phyloP scores from a whole-genome alignment of 1,284 basidiomycete genomes.

The Ceratobasidium sp. region DNA sequence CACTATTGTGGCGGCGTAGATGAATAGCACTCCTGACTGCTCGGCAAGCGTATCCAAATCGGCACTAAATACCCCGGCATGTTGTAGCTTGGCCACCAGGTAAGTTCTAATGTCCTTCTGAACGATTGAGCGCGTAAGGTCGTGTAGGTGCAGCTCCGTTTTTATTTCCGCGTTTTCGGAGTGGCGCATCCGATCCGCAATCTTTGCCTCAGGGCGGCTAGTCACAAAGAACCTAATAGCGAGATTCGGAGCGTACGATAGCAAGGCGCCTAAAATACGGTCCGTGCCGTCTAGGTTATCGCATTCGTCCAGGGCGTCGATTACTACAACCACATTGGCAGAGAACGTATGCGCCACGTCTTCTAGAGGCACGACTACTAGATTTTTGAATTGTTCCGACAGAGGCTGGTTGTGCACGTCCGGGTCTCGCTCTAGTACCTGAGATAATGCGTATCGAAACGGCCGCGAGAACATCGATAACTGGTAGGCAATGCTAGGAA shows the following conservation, averaged over 20 bases:
- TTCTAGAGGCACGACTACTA: neutral
- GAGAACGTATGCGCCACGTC: neutral
- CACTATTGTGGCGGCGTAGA: conserved; percentile 28
- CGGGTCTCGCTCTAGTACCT: neutral
- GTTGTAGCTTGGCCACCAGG: neutral
- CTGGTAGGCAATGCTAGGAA: conserved; percentile 16
- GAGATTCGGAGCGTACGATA: neutral
- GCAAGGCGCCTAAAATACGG: neutral
- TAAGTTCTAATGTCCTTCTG: conserved; percentile 10
- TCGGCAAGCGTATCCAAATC: neutral
- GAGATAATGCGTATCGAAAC: neutral
- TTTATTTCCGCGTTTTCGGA: neutral
- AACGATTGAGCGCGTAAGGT: neutral
- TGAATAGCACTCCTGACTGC: conserved; percentile 25
- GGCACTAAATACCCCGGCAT: neutral
- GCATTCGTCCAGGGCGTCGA: conserved; percentile 38
- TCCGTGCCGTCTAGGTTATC: neutral
- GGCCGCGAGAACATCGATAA: conserved; percentile 3
- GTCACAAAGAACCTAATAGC: conserved; percentile 10
- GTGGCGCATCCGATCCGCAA: neutral
- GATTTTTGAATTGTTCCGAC: neutral
- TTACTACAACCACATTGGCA: conserved; percentile 4
- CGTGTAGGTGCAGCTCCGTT: neutral
- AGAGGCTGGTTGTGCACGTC: neutral
- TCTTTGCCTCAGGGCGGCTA: conserved; percentile 25